phyloP scores from a whole-genome alignment of 257 asterid genomes.

The Nicotiana otophora region DNA sequence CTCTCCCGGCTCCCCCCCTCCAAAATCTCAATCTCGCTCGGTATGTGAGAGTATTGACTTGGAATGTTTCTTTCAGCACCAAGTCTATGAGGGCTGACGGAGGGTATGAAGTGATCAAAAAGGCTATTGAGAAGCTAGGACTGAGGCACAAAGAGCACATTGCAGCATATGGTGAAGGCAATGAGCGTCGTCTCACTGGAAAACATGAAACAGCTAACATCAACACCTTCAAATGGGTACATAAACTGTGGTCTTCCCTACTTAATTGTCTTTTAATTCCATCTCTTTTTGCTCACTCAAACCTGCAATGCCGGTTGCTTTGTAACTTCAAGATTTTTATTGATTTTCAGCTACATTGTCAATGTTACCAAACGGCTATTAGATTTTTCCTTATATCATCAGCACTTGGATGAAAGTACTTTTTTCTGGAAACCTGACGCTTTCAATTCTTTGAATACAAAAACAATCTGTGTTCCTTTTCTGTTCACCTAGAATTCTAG shows the following conservation, averaged over 20 bases:
- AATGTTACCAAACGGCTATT: neutral
- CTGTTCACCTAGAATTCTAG: too few species aligned
- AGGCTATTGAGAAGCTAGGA: constrained; percentile 77
- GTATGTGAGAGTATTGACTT: neutral
- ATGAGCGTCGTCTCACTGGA: constrained; percentile 92
- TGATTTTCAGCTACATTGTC: neutral
- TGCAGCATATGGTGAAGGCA: constrained; percentile 94
- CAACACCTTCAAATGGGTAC: constrained; percentile 74
- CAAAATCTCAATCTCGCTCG: neutral
- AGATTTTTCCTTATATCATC: neutral
- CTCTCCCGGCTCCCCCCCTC: neutral
- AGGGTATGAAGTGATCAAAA: constrained; percentile 69
- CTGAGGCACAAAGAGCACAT: constrained; percentile 83
- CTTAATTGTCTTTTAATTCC: neutral
- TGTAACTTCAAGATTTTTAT: neutral
- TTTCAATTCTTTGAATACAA: neutral
- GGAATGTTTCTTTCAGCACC: constrained; percentile 43
- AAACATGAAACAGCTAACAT: constrained; percentile 82
- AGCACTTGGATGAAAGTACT: too few species aligned
- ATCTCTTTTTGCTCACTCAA: neutral
- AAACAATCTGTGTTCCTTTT: neutral
- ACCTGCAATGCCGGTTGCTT: neutral
- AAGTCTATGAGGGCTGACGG: constrained; percentile 81
- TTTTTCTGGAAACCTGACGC: neutral
- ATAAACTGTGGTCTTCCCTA: neutral